phyloP scores from a whole-genome alignment of 352 stramenopile species.

The Phytopythium kandeliae region DNA sequence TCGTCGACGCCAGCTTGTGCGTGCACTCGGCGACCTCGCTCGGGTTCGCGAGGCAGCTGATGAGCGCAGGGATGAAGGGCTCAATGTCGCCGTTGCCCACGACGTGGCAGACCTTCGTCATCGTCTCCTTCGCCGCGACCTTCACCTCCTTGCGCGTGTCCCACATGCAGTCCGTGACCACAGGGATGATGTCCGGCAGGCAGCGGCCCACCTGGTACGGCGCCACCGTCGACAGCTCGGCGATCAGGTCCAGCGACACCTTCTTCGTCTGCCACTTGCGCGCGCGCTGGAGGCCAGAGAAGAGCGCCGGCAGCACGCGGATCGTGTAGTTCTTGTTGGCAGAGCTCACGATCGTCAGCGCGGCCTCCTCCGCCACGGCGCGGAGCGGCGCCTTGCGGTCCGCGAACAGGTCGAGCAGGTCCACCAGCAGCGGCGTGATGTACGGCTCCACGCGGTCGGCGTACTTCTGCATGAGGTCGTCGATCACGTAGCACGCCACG shows the following conservation, averaged over 20 bases:
- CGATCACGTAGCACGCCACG: conserved; percentile 67
- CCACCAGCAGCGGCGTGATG: conserved; percentile 53
- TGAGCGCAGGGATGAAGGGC: conserved; percentile 97
- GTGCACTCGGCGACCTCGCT: conserved; percentile 98
- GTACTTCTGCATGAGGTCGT: conserved; percentile 86
- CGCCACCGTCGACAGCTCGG: conserved; percentile 87
- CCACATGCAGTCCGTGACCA: conserved; percentile 98
- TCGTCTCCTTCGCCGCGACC: conserved; percentile 90
- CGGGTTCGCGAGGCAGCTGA: conserved; percentile 96
- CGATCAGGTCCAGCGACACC: conserved; percentile 92
- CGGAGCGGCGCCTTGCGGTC: conserved; percentile 83
- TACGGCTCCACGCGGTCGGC: conserved; percentile 76
- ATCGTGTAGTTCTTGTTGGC: conserved; percentile 87
- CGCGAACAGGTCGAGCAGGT: conserved; percentile 74
- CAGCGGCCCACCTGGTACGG: conserved; percentile 94
- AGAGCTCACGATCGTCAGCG: conserved; percentile 76
- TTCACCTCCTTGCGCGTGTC: conserved; percentile 99
- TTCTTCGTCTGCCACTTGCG: conserved; percentile 98
- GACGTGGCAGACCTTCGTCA: conserved; percentile 94
- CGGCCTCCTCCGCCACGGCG: conserved; percentile 59
- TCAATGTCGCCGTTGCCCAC: conserved; percentile 99
- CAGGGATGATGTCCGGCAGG: conserved; percentile 96
- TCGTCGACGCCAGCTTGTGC: conserved; percentile 98
- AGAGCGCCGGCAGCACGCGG: conserved; percentile 88
- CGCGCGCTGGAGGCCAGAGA: conserved; percentile 78